Conservation (phyloP, 495 filamentous ascomycete genomes). For the Glonium stellatum region DNA sequence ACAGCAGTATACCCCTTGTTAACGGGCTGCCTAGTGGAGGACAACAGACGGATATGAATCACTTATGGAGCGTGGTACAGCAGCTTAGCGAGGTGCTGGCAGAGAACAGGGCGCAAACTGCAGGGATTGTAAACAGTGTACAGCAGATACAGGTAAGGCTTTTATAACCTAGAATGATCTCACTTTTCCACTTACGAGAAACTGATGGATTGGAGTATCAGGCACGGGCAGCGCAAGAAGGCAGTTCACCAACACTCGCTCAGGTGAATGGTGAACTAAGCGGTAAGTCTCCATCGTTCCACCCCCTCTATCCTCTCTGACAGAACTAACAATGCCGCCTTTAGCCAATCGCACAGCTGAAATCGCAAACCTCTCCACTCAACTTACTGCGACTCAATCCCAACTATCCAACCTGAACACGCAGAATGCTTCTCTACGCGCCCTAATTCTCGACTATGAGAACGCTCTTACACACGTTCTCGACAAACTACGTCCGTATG, state of each 20-base stretch:
- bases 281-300: conserved; percentile 5
- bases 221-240: conserved; percentile 37
- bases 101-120: conserved; percentile 69
- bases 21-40: conserved; percentile 46
- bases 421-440: conserved; percentile 47
- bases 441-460: conserved; percentile 54
- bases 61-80: conserved; percentile 75
- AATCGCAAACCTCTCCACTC: conserved; percentile 45
- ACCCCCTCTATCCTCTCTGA: neutral
- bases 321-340: conserved; percentile 1
- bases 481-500: conserved; percentile 56
- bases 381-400: conserved; percentile 46
- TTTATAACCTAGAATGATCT: too few relatives aligned
- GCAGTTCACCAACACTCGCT: conserved; percentile 17
- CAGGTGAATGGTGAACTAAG: conserved; percentile 24
- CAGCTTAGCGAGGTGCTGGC: conserved; percentile 70
- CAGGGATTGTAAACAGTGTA: conserved; percentile 63
- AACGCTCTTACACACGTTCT: conserved; percentile 49
- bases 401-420: conserved; percentile 42
- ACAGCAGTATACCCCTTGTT: conserved; percentile 22
- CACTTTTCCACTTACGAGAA: too few relatives aligned
- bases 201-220: conserved; percentile 24
- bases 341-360: conserved; percentile 21
- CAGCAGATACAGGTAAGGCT: conserved; percentile 41
- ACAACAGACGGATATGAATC: conserved; percentile 80